phyloP scores from a whole-genome alignment of 352 stramenopile genomes.

The Thalassiosira hispida region DNA sequence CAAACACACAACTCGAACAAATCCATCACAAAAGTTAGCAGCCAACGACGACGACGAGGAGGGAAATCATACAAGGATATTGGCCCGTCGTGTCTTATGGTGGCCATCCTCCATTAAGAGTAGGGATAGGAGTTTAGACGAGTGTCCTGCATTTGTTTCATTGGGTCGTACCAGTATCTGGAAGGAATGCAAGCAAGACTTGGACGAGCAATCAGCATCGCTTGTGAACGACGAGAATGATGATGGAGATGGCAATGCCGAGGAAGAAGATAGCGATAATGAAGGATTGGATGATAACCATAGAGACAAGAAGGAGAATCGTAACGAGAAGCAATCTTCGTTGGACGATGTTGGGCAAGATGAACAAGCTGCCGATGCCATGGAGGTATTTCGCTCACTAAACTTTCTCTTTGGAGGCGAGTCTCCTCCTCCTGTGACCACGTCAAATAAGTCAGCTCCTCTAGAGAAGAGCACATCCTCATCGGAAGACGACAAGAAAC shows the following conservation, averaged over 20 bases:
- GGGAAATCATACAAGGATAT: conserved; percentile 40
- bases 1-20: background rate
- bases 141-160: conserved; percentile 48
- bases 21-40: background rate
- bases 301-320: conserved; percentile 3
- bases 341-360: conserved; percentile 23
- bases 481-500: background rate
- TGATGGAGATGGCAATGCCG: conserved; percentile 16
- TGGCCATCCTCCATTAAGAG: conserved; percentile 46
- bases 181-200: conserved; percentile 14
- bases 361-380: conserved; percentile 36
- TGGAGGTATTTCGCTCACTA: conserved; percentile 41
- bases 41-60: conserved; percentile 25
- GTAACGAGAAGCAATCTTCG: background rate
- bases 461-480: background rate
- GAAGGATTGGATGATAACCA: background rate
- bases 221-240: background rate
- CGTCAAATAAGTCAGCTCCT: conserved; percentile 6
- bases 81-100: conserved; percentile 47
- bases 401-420: conserved; percentile 48
- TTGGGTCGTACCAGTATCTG: conserved; percentile 44
- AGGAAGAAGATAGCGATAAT: background rate
- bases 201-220: background rate
- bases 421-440: background rate
- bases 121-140: background rate